Evolutionary conservation across 2,329 filamentous ascomycete species (phyloP), one percentile per base, ranked within the genome.

Genomic region (Nemania bipapillata): DNA sequence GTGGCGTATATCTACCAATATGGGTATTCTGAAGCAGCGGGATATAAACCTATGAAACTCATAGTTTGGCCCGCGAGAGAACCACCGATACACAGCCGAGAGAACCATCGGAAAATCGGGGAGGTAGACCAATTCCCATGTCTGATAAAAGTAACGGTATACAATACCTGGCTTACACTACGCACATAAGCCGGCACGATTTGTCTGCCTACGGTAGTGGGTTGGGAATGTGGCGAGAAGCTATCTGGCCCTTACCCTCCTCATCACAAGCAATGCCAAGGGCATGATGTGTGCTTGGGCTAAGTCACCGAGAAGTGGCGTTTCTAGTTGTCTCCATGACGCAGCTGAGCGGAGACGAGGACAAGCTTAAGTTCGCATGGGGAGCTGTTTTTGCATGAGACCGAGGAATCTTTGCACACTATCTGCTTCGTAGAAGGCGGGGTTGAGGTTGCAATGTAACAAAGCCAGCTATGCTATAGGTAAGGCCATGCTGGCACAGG

Each of bases 371-470:
- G 20, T 35, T 65, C 35, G 49, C 26, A 57, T 61, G 49, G 61
- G 22, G 32, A 57, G 35, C 53, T 58, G 40, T 60, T 55, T 70
- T 61, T 57, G 68, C 64, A 70, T 70, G 37, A 42, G 58, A 32
- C 58, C 55, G 56, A n/a, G 56, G 50, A 58, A 53, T 63, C 35
- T 37, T 56, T 32, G 30, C 42, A 37, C 54, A 45, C 11, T 47
- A 28, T n/a, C n/a, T 45, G 4, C 54, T 64, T 22, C 22, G 15
- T 8, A 26, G 60, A 67, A 67, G 64, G 64, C 67, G 67, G 67
- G 67, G 67, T 67, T 64, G 64, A 58, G n/a, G 60, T 64, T 61
- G 45, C 59, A 59, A 60, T 56, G 47, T 35, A 60, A 40, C 35
- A 17, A 69, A 26, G 22, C n/a, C 24, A 42, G 45, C 63, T 67